Conservation (phyloP, 192 early-diverging fungal species). For the Coemansia sp. region DNA sequence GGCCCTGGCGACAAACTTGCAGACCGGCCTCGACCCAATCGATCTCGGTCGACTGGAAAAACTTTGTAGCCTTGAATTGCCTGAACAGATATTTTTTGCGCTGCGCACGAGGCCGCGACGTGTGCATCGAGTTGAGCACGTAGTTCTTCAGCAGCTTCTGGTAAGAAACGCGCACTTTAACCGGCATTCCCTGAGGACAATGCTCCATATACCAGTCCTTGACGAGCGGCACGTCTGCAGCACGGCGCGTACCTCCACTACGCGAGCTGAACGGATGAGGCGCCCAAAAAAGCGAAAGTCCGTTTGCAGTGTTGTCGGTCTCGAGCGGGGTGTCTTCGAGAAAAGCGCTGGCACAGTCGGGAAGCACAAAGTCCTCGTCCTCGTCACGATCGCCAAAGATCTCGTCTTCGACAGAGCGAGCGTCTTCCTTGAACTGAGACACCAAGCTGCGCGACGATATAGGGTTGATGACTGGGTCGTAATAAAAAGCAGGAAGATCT, state of each 20-base stretch:
- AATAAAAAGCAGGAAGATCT: conserved; percentile 97
- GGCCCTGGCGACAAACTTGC: conserved; percentile 97
- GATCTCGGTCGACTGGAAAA: conserved; percentile 97
- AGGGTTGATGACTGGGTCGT: conserved; percentile 97
- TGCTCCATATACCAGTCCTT: conserved; percentile 99
- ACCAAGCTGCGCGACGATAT: conserved; percentile 61
- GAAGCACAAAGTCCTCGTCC: conserved; percentile 71
- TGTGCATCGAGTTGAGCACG: conserved; percentile 87
- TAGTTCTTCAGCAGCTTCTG: conserved; percentile 98
- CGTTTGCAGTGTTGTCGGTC: conserved; percentile 91
- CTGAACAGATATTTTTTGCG: conserved; percentile 95
- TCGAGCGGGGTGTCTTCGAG: conserved; percentile 72
- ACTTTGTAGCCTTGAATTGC: conserved; percentile 94
- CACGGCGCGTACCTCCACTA: conserved; percentile 85
- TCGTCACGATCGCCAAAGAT: conserved; percentile 72
- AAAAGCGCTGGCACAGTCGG: conserved; percentile 75
- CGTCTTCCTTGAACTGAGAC: conserved; percentile 68
- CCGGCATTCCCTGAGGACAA: conserved; percentile 87
- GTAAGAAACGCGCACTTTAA: conserved; percentile 98
- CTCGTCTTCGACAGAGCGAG: conserved; percentile 71
- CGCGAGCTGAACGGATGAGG: conserved; percentile 96
- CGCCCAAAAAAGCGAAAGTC: conserved; percentile 95
- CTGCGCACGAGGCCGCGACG: conserved; percentile 81
- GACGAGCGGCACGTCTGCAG: conserved; percentile 90
- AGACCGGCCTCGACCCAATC: conserved; percentile 99